Conservation (phyloP, 2,329 filamentous ascomycete species). For the Calonectria montana region DNA sequence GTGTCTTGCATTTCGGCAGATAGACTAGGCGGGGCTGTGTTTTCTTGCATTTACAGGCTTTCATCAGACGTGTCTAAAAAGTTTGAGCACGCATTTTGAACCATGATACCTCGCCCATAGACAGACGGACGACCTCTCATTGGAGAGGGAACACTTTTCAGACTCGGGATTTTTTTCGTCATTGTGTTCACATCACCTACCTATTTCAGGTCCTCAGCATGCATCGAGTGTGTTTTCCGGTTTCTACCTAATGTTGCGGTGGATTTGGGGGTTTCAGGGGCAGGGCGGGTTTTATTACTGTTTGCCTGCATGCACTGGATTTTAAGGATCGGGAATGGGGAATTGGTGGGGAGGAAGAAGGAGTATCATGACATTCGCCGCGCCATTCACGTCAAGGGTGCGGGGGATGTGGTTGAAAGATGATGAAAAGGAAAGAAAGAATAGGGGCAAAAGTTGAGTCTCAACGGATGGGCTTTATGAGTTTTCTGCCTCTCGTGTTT, state of each 20-base stretch:
- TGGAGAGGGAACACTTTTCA: slow-evolving; percentile 45
- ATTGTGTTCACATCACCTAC: slow-evolving; percentile 45
- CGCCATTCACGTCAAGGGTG: slow-evolving; percentile 16
- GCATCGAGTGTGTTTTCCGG: slow-evolving; percentile 40
- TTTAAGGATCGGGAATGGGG: slow-evolving; percentile 29
- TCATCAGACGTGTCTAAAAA: slow-evolving; percentile 59
- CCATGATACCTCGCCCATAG: slow-evolving; percentile 65
- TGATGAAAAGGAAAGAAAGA: slow-evolving; percentile 30
- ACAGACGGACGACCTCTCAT: slow-evolving; percentile 52
- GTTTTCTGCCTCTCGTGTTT: slow-evolving; percentile 31
- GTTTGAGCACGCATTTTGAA: slow-evolving; percentile 58
- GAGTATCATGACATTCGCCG: slow-evolving; percentile 20
- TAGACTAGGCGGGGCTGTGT: slow-evolving; percentile 61
- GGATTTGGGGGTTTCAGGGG: slow-evolving; percentile 37
- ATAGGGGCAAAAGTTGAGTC: slow-evolving; percentile 32
- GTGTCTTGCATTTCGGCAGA: slow-evolving; percentile 61
- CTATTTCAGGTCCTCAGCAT: slow-evolving; percentile 40
- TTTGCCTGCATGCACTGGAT: slow-evolving; percentile 37
- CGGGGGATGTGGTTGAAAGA: slow-evolving; percentile 9
- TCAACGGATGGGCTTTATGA: slow-evolving; percentile 22
- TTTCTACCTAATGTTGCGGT: slow-evolving; percentile 45
- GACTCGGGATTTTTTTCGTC: slow-evolving; percentile 45
- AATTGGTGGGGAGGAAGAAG: slow-evolving; percentile 31
- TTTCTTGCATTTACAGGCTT: slow-evolving; percentile 63
- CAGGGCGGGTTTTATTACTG: slow-evolving; percentile 27